Conservation (phyloP, 2,329 filamentous ascomycete genomes). For the Exophiala lecanii-corni region DNA sequence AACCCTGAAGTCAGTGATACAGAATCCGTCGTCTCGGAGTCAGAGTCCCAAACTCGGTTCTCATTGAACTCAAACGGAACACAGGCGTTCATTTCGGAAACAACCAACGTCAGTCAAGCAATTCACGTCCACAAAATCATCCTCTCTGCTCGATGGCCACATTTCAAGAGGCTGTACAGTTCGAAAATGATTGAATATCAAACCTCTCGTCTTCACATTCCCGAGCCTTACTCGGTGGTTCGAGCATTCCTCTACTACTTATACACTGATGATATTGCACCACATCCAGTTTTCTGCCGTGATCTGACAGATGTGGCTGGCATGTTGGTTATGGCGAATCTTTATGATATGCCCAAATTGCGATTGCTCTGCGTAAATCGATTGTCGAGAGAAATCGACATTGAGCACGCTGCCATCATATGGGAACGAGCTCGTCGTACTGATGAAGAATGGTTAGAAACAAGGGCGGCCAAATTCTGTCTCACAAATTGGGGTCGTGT, state of each 20-base stretch:
- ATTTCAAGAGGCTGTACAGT: constrained; percentile 86
- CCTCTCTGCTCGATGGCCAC: constrained; percentile 90
- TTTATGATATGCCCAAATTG: constrained; percentile 94
- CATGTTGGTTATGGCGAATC: constrained; percentile 93
- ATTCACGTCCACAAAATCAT: constrained; percentile 97
- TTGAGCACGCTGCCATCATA: constrained; percentile 89
- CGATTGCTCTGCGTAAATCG: constrained; percentile 87
- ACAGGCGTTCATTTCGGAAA: constrained; percentile 21
- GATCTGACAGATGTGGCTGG: constrained; percentile 81
- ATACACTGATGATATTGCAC: constrained; percentile 84
- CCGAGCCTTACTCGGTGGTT: constrained; percentile 90
- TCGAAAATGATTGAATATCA: constrained; percentile 98
- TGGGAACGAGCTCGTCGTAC: constrained; percentile 92
- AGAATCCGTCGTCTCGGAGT: constrained; percentile 44
- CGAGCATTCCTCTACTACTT: constrained; percentile 93
- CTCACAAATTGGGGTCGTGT: constrained; percentile 92
- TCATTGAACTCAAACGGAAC: constrained; percentile 20
- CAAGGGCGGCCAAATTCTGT: constrained; percentile 81
- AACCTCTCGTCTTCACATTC: constrained; percentile 95
- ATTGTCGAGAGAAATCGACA: constrained; percentile 82
- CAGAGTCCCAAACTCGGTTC: constrained; percentile 24
- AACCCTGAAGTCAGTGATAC: constrained; percentile 64
- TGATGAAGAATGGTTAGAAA: constrained; percentile 88
- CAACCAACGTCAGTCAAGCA: constrained; percentile 61
- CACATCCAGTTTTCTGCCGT: constrained; percentile 55